A percentile compares a stretch with the other conserved stretches of the same genome.
Evolutionary conservation across 2,329 filamentous ascomycete species (phyloP).

Genomic region (Diaporthe sp.): DNA sequence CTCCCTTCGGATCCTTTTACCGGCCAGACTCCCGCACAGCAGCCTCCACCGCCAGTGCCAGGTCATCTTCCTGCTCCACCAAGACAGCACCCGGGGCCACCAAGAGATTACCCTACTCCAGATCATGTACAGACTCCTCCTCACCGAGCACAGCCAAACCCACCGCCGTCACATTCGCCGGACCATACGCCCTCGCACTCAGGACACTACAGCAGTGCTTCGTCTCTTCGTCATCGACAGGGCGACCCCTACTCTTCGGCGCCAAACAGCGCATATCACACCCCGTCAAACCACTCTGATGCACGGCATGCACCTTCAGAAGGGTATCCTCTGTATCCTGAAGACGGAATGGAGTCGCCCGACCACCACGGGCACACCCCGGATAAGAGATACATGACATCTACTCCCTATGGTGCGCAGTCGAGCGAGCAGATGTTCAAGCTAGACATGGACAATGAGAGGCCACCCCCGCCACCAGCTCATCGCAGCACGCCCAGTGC

Average conservation of each 20-base stretch:
- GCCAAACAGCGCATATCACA: conserved; percentile 45
- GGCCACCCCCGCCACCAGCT: conserved; percentile 69
- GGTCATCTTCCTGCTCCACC: conserved; percentile 42
- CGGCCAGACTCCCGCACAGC: conserved; percentile 62
- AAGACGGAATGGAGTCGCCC: conserved; percentile 55
- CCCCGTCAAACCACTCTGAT: conserved; percentile 43
- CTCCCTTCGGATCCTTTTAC: conserved; percentile 84
- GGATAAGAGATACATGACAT: conserved; percentile 45
- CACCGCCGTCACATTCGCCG: conserved; percentile 58
- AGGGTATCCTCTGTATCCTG: conserved; percentile 51
- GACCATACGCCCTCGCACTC: conserved; percentile 68
- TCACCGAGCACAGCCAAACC: conserved; percentile 58
- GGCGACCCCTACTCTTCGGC: conserved; percentile 55
- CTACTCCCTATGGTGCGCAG: conserved; percentile 51
- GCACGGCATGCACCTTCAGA: conserved; percentile 44
- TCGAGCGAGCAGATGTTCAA: conserved; percentile 49
- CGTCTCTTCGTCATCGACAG: conserved; percentile 51
- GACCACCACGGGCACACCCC: conserved; percentile 54
- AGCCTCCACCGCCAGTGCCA: conserved; percentile 53
- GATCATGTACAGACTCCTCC: conserved; percentile 63
- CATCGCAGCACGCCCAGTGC: conserved; percentile 60
- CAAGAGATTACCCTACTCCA: conserved; percentile 50
- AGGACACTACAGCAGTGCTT: conserved; percentile 64
- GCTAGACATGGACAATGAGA: conserved; percentile 55
- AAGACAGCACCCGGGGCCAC: conserved; percentile 28